Evolutionary conservation across 257 asterid genomes (phyloP), one percentile per base, ranked within the genome.

Genomic region (Fraxinus anomala): DNA sequence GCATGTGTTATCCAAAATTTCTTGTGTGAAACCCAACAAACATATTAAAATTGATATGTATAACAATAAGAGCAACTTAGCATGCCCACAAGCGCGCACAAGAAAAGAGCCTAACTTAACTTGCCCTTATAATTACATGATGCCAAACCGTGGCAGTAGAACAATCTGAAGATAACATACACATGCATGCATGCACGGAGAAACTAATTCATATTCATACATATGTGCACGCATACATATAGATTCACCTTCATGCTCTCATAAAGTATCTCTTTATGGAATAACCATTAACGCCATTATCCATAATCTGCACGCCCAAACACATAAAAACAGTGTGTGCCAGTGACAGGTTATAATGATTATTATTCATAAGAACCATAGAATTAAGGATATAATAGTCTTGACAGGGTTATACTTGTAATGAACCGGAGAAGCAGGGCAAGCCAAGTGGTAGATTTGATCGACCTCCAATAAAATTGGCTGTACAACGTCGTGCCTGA

Each of bases 401-500:
- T 91, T 91, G 78, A 91, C 93, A 1, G 96, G 96, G 56, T 91
- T 91, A 44, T 89, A 89, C 85, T 91, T 91, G 44, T 91, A 89
- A 83, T 91, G 89, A 82, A 91, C 92, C 0, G 96, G 93, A 24
- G 96, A 91, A 34, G 96, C 96, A 12, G 96, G 96, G 82, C 96
- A 91, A 6, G 93, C 96, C 85, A 91, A 82, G 74, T 90, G 96
- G 81, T 90, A 90, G 89, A 90, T 90, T 88, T 90, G 96, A 86
- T 90, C 96, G 47, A 91, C 96, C 86, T 91, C 96, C 82, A 91
- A 47, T 93, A 91, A 74, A 81, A 91, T 91, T 16, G 94, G 96
- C 73, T 89, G 91, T 3, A 91, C 92, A 3, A 89, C 96, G 73
- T 91, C 96, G 47, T 89, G 96, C 88, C 96, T 88, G 72, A 91